Evolutionary conservation across 2,329 filamentous ascomycete genomes (phyloP), one percentile per base, ranked within the genome.

Genomic region (Sporothrix brasiliensis): DNA sequence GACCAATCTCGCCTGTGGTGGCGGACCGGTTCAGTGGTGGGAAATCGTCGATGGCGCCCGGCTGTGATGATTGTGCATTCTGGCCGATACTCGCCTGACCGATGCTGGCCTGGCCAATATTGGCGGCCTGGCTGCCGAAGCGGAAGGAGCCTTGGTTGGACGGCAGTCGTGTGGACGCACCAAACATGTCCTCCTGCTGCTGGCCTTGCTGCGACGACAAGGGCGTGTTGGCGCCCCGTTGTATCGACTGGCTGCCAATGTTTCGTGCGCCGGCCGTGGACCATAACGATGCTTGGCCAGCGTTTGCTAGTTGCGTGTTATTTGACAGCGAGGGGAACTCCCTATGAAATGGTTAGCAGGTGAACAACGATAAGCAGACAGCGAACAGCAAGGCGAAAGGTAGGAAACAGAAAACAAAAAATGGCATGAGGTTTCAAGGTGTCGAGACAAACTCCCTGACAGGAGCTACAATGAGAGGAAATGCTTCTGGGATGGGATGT

Each of bases 311-410:
- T 75, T 87, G 86, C 58, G 86, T 81, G 73, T 86, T 88, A 75
- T 87, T 88, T 67, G 87, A 89, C 74, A 91, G 79, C 27, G 88
- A 89, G 10, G 88, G 88, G 69, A 91, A 91, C 76, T 91, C 88
- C 72, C 88, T 91, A 21, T 27, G 27, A 19, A 19, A 39, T 39
- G 27, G 27, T 72, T 41, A 58, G 34, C 10, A 24, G n/a, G 9
- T 24, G 44, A 4, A n/a, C 19, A 11, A 49, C 2, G 47, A 24
- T 14, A 50, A 61, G n/a, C 21, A 65, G 21, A 34, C n/a, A 41
- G 30, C 2, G 34, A 21, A 24, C 11, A n/a, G 9, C 52, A 39
- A 67, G 16, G 34, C 30, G 39, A 67, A 41, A 50, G 19, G 41
- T 49, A n/a, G 41, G 14, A 63, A 39, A 60, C 65, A 19, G 21